Base-by-base conservation (phyloP, 78 protist genomes). In the Dictyostelium purpureum region DNA sequence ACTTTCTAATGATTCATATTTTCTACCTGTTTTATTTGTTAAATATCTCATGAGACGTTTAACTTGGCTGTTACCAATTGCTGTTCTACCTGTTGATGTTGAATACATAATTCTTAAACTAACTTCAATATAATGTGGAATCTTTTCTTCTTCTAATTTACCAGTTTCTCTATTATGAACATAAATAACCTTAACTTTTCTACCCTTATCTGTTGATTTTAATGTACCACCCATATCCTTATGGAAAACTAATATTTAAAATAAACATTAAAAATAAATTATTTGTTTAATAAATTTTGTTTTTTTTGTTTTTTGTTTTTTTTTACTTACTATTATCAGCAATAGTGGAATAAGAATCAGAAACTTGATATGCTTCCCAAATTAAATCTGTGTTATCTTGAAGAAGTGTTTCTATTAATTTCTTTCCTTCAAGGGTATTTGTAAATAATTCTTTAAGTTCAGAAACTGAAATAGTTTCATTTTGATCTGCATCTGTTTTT, bases 71-170 rank as follows among this genome's bases (percentile, higher is more conserved):
- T 85, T 85, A 28, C 59, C 59, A 45, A 47, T 19, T 10, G 90
- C 94, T 2, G 35, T 26, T 75, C 81, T 76, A 69, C 94, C 94
- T 16, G 80, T 40, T 9, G n/a, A 21, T 0, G 88, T 80, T 7
- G 94, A 77, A 70, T 89, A 89, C 94, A 89, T 89, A 24, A 79
- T 28, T 52, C 94, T 42, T 6, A 89, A 47, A 40, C 81, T 33
- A 7, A 89, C 94, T 16, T 80, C 87, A 65, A 89, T 89, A 11
- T 89, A 89, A 69, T 69, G 83, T 52, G 94, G 94, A 7, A 89
- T 79, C 88, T 80, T 80, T 45, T 89, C 94, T 49, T 79, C 88
- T 5, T 78, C 94, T 5, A 89, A 35, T n/a, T 80, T 73, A 43
- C 94, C 94, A 49, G 79, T 78, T 40, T 89, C 91, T 24, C 91